Evolutionary conservation across 148 eudicot genomes (phyloP).

Genomic region (Nyssa sinensis): DNA sequence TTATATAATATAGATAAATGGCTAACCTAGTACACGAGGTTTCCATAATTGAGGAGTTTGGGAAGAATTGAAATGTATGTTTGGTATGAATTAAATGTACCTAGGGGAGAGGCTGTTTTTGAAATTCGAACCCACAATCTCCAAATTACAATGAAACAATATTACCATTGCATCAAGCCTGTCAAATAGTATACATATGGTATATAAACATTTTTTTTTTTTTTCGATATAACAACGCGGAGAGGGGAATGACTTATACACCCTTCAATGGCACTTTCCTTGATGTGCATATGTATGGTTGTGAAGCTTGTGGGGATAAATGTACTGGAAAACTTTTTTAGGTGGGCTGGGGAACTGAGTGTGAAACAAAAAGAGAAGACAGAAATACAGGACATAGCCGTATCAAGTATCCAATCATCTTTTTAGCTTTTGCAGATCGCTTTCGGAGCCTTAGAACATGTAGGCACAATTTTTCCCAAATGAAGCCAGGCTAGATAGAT

Average conservation of each 20-base stretch:
- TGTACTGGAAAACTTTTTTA: slow-evolving; percentile 13
- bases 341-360: background rate
- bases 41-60: too few species aligned
- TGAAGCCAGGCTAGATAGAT: slow-evolving; percentile 12
- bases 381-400: slow-evolving; percentile 14
- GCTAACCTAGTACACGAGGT: too few species aligned
- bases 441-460: slow-evolving; percentile 47
- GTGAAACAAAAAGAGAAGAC: slow-evolving; percentile 20
- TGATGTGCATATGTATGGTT: background rate
- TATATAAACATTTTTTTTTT: too few species aligned
- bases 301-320: background rate
- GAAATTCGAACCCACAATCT: too few species aligned
- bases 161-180: too few species aligned
- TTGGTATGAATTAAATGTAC: too few species aligned
- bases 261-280: background rate
- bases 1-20: too few species aligned
- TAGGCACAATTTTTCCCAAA: slow-evolving; percentile 8
- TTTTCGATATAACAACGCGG: too few species aligned
- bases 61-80: too few species aligned
- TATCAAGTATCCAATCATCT: slow-evolving; percentile 3
- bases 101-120: too few species aligned
- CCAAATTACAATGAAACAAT: too few species aligned
- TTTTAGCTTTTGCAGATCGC: slow-evolving; percentile 13
- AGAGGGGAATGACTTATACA: background rate
- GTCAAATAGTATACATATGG: too few species aligned